These are phyloP conservation scores for Paecilomyces fulvus DNA, from an alignment of 2,329 filamentous ascomycete genomes.

Conservation along the genomic window DNA sequence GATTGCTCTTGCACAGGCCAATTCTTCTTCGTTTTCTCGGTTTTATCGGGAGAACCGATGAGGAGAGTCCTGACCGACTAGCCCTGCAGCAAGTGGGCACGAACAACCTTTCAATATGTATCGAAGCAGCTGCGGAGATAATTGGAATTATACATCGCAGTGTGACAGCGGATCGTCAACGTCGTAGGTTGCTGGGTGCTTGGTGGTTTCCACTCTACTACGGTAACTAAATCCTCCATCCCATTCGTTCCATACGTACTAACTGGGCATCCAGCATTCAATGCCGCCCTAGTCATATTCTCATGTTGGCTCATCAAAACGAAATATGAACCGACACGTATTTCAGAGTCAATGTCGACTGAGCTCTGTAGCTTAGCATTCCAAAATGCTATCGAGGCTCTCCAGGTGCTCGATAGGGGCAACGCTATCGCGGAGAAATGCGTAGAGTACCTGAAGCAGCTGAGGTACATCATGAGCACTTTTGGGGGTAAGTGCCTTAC, in stretches of 20 bases:
- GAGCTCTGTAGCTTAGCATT: conserved; percentile 6
- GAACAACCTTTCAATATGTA: conserved; percentile 23
- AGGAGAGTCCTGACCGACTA: conserved; percentile 10
- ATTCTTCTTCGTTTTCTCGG: conserved; percentile 30
- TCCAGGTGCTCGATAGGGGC: conserved; percentile 17
- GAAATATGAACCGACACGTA: conserved; percentile 2
- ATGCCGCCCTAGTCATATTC: conserved; percentile 25
- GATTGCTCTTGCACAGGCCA: conserved; percentile 34
- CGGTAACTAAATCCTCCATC: conserved; percentile 13
- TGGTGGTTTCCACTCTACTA: conserved; percentile 26
- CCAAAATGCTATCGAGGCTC: conserved; percentile 10
- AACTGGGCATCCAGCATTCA: conserved; percentile 14
- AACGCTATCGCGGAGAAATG: conserved; percentile 24
- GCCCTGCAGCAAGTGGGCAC: conserved; percentile 22
- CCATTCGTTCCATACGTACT: not conserved
- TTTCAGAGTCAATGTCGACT: conserved; percentile 2
- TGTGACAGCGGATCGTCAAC: conserved; percentile 8
- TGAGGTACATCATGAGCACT: not conserved
- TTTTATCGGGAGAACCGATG: conserved; percentile 5
- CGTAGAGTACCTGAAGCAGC: conserved; percentile 13
- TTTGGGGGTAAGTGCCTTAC: not conserved
- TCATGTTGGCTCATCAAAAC: conserved; percentile 9
- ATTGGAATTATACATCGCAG: conserved; percentile 14
- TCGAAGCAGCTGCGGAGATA: conserved; percentile 20
- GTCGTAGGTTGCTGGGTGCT: conserved; percentile 17